Evolutionary conservation across 768 basidiomycete species (phyloP), one percentile per base, ranked within the genome.

Genomic region (Mrakia hoshinonis): DNA sequence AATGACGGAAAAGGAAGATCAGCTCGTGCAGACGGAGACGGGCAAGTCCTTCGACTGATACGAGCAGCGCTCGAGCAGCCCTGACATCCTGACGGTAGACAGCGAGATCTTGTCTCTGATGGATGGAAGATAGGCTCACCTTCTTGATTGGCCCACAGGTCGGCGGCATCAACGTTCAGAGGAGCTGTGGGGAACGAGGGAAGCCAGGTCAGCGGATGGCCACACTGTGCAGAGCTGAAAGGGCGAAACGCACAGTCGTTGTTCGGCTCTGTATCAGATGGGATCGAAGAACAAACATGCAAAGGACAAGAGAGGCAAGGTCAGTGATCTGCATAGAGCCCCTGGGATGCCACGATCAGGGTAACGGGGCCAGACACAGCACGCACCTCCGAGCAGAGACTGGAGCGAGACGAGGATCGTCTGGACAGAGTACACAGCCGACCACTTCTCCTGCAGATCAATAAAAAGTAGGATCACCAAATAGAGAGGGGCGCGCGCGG

Each of bases 341-440:
- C 9, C 6, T 38, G 38, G 61, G 15, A 20, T 6, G 61, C 31
- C 13, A 39, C 39, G 62, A 64, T 22, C n/a, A n/a, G 20, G 24
- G 62, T 6, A 20, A 13, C 29, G 7, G 15, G 29, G 55, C 24
- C 63, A 34, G n/a, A 29, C 4, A 26, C 46, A 5, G 11, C n/a
- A 80, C 85, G 48, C 76, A 91, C 91, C 91, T 75, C 92, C 92
- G 60, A 95, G 84, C 47, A 95, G 81, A 12, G 89, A 91, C 77
- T 95, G 92, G 69, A 95, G 79, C 15, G 92, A 93, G 11, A 94
- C 81, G 24, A 95, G 84, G 51, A 95, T 89, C 0, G 91, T 92
- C 74, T 92, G 90, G 46, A 93, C 92, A 72, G 89, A 91, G 79
- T 94, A 92, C 1, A 93, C 89, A 9, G 92, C 91, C 3, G 90